These are phyloP conservation scores for Prosopis cineraria DNA, from an alignment of 306 rosid genomes.

Conservation along the genomic window DNA sequence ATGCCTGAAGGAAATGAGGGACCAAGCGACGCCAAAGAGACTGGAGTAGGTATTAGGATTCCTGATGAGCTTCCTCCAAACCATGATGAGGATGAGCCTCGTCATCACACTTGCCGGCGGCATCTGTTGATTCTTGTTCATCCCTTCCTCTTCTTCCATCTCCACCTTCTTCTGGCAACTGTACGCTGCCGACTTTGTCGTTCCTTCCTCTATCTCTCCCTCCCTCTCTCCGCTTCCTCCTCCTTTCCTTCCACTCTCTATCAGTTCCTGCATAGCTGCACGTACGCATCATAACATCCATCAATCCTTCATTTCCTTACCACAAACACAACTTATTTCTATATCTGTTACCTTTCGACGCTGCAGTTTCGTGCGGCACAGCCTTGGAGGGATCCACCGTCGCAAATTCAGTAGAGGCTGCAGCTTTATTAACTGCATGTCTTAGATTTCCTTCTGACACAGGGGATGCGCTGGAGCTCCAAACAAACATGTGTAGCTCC, in stretches of 20 bases:
- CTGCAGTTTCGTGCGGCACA: constrained; percentile 32
- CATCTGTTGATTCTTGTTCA: constrained; percentile 54
- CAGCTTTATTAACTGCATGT: constrained; percentile 49
- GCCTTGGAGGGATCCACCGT: constrained; percentile 47
- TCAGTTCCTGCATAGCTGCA: constrained; percentile 40
- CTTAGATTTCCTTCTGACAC: constrained; percentile 54
- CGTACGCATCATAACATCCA: neutral
- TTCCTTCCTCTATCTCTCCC: constrained; percentile 47
- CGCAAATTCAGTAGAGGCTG: constrained; percentile 42
- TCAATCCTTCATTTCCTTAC: too few relatives aligned
- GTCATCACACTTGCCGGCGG: constrained; percentile 68
- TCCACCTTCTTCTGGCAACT: constrained; percentile 43
- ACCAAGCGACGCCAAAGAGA: constrained; percentile 67
- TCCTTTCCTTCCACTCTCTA: constrained; percentile 41
- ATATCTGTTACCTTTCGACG: constrained; percentile 48
- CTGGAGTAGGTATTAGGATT: constrained; percentile 79
- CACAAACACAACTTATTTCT: neutral
- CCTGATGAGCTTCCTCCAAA: constrained; percentile 73
- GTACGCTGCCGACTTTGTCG: constrained; percentile 52
- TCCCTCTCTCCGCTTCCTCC: constrained; percentile 27
- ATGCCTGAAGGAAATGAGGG: constrained; percentile 72
- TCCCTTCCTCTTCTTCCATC: constrained; percentile 38
- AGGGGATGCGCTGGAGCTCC: constrained; percentile 64
- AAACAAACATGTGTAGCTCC: constrained; percentile 67
- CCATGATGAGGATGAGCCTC: constrained; percentile 74